Evolutionary conservation across 1,284 basidiomycete species (phyloP), one percentile per base, ranked within the genome.

Genomic region (Ustilago curta): DNA sequence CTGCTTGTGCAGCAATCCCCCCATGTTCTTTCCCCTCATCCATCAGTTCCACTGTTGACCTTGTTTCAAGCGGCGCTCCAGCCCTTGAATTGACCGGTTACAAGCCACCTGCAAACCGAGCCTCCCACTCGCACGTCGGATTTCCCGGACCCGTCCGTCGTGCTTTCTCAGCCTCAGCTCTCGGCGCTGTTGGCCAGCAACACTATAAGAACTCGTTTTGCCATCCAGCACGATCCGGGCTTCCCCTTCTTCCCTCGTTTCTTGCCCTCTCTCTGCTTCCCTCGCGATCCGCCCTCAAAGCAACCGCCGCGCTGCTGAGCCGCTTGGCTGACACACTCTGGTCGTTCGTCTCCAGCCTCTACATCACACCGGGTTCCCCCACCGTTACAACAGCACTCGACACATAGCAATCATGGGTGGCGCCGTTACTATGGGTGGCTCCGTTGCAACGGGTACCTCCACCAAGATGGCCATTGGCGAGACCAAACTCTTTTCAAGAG

Each of bases 401-500:
- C 27, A 31, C 16, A 25, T 19, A n/a, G 39, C 16, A 37, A 57
- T 18, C 25, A 74, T 74, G 71, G 71, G 59, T 49, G 66, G 62
- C 42, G 66, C 55, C 42, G 66, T 35, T 53, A 49, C 50, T 53
- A n/a, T 59, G 48, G 25, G 45, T 6, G 51, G 62, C 53, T 55
- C 68, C 52, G n/a, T 35, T 53, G 49, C 50, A 56, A n/a, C 63
- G 48, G 25, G 45, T 6, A 54, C 66, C 53, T 55, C 68, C 52
- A 57, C 56, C 39, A 64, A 68, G 57, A 61, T 70, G 32, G 56
- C 67, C 58, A 50, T 77, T 16, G 80, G 78, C 23, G 73, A 71
- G 45, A 75, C 70, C 27, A 78, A 76, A 25, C 56, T 84, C 31
- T 72, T 84, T 37, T 70, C 78, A 57, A 80, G 81, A 52, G 77